Evolutionary conservation across 495 filamentous ascomycete genomes (phyloP).

Genomic region (Penicillium taxi): DNA sequence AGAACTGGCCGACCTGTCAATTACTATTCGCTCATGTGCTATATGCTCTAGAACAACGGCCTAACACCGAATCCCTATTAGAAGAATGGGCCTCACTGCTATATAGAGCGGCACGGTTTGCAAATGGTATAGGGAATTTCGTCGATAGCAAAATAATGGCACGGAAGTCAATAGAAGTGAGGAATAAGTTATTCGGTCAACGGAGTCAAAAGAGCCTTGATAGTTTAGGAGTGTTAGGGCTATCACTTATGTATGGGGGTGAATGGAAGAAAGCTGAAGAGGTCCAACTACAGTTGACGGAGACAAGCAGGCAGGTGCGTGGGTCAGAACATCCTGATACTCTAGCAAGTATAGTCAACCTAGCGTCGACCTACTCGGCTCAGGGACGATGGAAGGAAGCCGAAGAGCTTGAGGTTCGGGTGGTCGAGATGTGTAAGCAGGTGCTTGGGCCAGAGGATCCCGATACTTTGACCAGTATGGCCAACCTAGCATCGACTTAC

Average conservation of each 20-base stretch:
- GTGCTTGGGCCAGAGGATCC: not conserved
- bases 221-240: not conserved
- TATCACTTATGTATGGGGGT: not conserved
- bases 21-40: not conserved
- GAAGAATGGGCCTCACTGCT: not conserved
- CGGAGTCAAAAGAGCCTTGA: not conserved
- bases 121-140: not conserved
- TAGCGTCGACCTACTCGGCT: not conserved
- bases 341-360: conserved; percentile 2
- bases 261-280: not conserved
- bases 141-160: not conserved
- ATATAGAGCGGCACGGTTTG: not conserved
- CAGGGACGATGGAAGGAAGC: not conserved
- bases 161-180: not conserved
- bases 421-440: not conserved
- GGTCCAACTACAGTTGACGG: not conserved
- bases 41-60: not conserved
- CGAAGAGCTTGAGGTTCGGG: not conserved
- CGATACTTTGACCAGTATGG: not conserved
- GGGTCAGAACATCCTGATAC: conserved; percentile 2
- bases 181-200: not conserved
- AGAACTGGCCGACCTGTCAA: not conserved
- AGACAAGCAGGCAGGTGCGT: not conserved
- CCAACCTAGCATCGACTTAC: conserved; percentile 1
- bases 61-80: not conserved